Evolutionary conservation across 306 rosid species (phyloP).

Genomic region (Senna tora): DNA sequence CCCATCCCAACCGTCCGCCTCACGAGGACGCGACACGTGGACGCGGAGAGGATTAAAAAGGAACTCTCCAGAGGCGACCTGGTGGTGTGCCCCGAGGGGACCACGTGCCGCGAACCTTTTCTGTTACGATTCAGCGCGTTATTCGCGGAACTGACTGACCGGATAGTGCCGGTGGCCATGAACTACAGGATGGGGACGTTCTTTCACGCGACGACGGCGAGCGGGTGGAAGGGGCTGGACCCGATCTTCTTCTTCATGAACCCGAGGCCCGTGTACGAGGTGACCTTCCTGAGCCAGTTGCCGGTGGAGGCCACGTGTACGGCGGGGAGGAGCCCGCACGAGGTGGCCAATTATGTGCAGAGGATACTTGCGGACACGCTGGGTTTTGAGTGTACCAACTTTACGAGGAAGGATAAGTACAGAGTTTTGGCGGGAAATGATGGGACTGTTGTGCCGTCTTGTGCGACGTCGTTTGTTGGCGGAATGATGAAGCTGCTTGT

Average conservation of each 20-base stretch:
- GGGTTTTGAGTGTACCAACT: conserved; percentile 94
- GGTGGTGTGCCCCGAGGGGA: conserved; percentile 94
- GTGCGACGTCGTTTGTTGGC: conserved; percentile 48
- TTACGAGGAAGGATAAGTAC: conserved; percentile 87
- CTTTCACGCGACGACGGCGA: conserved; percentile 93
- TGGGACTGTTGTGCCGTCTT: conserved; percentile 61
- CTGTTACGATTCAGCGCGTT: conserved; percentile 78
- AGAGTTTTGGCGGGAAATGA: conserved; percentile 89
- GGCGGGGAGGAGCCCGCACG: conserved; percentile 80
- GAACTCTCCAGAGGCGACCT: conserved; percentile 70
- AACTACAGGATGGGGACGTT: conserved; percentile 87
- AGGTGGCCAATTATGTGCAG: conserved; percentile 93
- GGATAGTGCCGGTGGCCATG: conserved; percentile 98
- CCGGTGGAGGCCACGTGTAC: conserved; percentile 92
- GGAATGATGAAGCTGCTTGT: conserved; percentile 48
- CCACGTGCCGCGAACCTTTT: conserved; percentile 96
- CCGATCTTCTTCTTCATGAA: conserved; percentile 95
- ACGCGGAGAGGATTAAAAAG: conserved; percentile 66
- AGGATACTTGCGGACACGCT: conserved; percentile 77
- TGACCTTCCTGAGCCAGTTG: conserved; percentile 83
- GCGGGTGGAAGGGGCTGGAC: conserved; percentile 89
- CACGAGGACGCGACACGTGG: conserved; percentile 66
- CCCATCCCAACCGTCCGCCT: conserved; percentile 86
- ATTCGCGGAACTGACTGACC: conserved; percentile 80
- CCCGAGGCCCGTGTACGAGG: conserved; percentile 89